Conservation (phyloP, 805 yeast genomes). For the Barnettozyma vustinii region DNA sequence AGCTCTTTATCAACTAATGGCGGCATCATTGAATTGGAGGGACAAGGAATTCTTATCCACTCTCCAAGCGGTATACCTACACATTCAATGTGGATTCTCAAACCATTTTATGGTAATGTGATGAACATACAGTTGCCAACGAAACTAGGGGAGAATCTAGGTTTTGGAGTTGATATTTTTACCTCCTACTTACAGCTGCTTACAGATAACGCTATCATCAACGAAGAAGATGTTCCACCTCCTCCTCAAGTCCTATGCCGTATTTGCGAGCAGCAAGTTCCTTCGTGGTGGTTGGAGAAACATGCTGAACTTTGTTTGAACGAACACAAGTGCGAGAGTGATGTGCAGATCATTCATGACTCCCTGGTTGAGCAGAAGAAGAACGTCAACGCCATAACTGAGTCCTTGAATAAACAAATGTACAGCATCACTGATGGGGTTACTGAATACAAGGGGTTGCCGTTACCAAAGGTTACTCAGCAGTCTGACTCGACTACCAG, state of each 20-base stretch:
- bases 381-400: conserved; percentile 36
- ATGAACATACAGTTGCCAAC: conserved; percentile 65
- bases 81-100: conserved; percentile 90
- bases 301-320: conserved; percentile 85
- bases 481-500: conserved; percentile 16
- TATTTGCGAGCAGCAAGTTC: conserved; percentile 86
- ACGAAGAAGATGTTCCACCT: conserved; percentile 62
- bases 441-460: conserved; percentile 52
- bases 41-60: conserved; percentile 85
- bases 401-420: conserved; percentile 24
- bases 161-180: conserved; percentile 85
- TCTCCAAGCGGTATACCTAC: conserved; percentile 56
- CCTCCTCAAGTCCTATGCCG: conserved; percentile 83
- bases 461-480: conserved; percentile 33
- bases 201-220: conserved; percentile 57
- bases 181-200: conserved; percentile 65
- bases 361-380: conserved; percentile 63
- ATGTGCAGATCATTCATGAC: conserved; percentile 72
- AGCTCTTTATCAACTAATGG: conserved; percentile 49
- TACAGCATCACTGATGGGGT: conserved; percentile 6
- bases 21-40: conserved; percentile 71
- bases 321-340: conserved; percentile 79
- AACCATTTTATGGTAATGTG: conserved; percentile 65
- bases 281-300: conserved; percentile 93
- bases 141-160: conserved; percentile 66